phyloP scores from a whole-genome alignment of 345 rosid species.

The Eucalyptus cladocalyx region DNA sequence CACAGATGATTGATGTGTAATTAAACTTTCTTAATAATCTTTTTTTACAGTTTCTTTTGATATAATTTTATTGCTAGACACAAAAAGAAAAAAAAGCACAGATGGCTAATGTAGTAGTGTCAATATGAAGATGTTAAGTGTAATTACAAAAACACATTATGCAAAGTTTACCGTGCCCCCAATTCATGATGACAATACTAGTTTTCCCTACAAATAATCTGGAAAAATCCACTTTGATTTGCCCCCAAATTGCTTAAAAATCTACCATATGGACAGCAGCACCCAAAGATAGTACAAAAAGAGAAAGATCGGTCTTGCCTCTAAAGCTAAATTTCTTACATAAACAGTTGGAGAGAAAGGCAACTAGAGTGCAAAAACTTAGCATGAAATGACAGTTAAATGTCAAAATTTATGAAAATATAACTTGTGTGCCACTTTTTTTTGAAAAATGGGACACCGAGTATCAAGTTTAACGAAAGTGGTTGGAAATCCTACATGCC shows the following conservation, averaged over 20 bases:
- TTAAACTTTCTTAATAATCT: neutral
- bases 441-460: too few relatives aligned
- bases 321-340: conserved; percentile 89
- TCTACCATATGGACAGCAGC: neutral
- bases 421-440: too few relatives aligned
- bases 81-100: neutral
- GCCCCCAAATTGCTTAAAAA: neutral
- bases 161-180: neutral
- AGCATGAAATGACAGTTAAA: too few relatives aligned
- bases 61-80: neutral
- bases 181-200: neutral
- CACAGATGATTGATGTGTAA: neutral
- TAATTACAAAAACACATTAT: neutral
- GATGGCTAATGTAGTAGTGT: neutral
- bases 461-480: too few relatives aligned
- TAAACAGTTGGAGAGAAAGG: conserved; percentile 45
- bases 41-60: neutral
- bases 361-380: too few relatives aligned
- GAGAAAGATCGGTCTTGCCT: conserved; percentile 23
- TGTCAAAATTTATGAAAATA: too few relatives aligned
- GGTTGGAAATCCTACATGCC: too few relatives aligned
- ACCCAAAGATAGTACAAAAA: neutral
- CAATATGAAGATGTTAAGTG: neutral
- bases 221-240: neutral
- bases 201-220: neutral